A percentile compares a stretch with the other conserved stretches of the same genome.
Evolutionary conservation across 1,284 basidiomycete genomes (phyloP).

Genomic region (Trametes polyzona): DNA sequence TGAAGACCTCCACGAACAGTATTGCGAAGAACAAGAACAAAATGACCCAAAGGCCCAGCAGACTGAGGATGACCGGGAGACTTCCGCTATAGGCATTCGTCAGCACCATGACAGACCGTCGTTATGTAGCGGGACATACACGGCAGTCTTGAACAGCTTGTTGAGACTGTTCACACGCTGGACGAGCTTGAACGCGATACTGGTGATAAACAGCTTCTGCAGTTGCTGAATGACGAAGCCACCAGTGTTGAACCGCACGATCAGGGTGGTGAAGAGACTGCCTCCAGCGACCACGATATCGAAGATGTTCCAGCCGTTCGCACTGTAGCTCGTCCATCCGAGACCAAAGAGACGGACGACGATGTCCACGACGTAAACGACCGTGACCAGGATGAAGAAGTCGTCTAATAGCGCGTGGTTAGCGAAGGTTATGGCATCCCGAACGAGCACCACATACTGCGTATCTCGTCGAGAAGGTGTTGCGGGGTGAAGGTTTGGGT

Average conservation of each 20-base stretch:
- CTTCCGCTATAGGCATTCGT: slow-evolving; percentile 62
- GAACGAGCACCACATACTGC: slow-evolving; percentile 54
- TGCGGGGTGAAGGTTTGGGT: slow-evolving; percentile 78
- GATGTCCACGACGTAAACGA: slow-evolving; percentile 82
- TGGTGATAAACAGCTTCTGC: slow-evolving; percentile 94
- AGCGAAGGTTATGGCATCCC: neutral
- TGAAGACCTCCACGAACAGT: slow-evolving; percentile 91
- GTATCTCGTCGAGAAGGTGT: slow-evolving; percentile 58
- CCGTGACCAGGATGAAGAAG: slow-evolving; percentile 78
- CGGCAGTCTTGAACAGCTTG: slow-evolving; percentile 95
- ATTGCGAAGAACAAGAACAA: slow-evolving; percentile 94
- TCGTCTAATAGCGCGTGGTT: slow-evolving; percentile 52
- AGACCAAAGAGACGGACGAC: slow-evolving; percentile 81
- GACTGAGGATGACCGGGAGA: slow-evolving; percentile 84
- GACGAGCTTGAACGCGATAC: slow-evolving; percentile 93
- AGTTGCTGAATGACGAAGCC: slow-evolving; percentile 70
- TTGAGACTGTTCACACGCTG: slow-evolving; percentile 90
- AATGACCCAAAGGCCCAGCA: slow-evolving; percentile 90
- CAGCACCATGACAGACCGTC: neutral
- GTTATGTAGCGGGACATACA: slow-evolving; percentile 57
- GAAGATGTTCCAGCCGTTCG: slow-evolving; percentile 94
- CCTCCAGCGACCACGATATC: slow-evolving; percentile 86
- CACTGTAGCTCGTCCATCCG: slow-evolving; percentile 82
- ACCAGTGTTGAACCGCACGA: slow-evolving; percentile 63
- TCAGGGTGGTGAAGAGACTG: slow-evolving; percentile 83